Evolutionary conservation across 176 grass and related monocot species (phyloP).

Genomic region (Zizania latifolia): DNA sequence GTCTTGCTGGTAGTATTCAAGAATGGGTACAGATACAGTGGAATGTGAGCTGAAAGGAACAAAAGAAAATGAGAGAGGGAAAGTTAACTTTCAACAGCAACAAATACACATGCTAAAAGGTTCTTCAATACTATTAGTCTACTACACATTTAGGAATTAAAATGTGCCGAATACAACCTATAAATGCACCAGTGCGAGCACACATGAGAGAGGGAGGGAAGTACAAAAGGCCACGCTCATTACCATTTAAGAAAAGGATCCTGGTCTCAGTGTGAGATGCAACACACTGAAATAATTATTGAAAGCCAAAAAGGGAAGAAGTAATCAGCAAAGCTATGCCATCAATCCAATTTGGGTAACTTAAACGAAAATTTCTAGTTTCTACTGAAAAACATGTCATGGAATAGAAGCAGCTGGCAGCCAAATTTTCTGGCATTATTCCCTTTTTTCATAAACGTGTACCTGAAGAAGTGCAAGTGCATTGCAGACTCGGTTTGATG

Average conservation of each 20-base stretch:
- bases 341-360: background rate
- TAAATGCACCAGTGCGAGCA: too few relatives aligned
- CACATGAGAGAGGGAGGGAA: too few relatives aligned
- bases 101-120: background rate
- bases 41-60: conserved; percentile 77
- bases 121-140: background rate
- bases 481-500: conserved; percentile 96
- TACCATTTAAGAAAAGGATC: too few relatives aligned
- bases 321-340: background rate
- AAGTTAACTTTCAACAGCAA: background rate
- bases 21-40: conserved; percentile 88
- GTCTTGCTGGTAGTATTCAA: conserved; percentile 98
- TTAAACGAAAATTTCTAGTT: background rate
- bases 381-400: background rate
- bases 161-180: background rate
- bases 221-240: too few relatives aligned
- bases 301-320: background rate
- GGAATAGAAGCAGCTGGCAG: background rate
- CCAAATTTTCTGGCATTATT: background rate
- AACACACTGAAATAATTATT: conserved; percentile 62
- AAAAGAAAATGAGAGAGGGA: background rate
- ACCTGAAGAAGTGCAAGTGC: conserved; percentile 99
- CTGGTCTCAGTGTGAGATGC: too few relatives aligned
- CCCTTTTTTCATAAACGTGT: background rate
- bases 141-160: background rate